Evolutionary conservation across 2,329 filamentous ascomycete species (phyloP), one percentile per base, ranked within the genome.

Genomic region (Arthrobotrys conoides): DNA sequence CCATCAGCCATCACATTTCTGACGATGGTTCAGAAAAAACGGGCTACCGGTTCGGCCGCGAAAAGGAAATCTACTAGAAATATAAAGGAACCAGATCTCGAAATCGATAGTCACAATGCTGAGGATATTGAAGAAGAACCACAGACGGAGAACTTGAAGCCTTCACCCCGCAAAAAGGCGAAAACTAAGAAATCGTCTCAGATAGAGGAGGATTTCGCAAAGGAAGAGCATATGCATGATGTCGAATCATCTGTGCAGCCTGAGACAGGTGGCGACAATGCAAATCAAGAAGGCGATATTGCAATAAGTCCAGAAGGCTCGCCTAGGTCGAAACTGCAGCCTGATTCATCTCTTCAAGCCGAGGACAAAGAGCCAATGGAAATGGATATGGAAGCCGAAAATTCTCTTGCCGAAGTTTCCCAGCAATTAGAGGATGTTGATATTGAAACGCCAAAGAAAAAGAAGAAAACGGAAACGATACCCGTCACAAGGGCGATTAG

Each of bases 91-190:
- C 41, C 53, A 8, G 61, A 61, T 9, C 18, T 46, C 18, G 73
- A 71, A 48, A 8, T 46, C 3, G 51, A 78, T 22, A 22, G 38
- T 14, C 51, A 68, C 2, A 18, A 53, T 65, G 36, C 55, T 16
- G 30, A 12, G 10, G 36, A 36, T 24, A 49, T 61, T 18, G 55
- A 57, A 22, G 59, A 18, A 46, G 67, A 65, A 16, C 63, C 68
- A n/a, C 53, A 24, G 33, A 33, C 20, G 18, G 68, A 69, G 55
- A 49, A 63, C 30, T 14, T 20, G 4, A 12, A 55, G 33, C 27
- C 63, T 14, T 72, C 64, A 18, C 75, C 75, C 27, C 75, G 75
- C 44, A 78, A 78, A 57, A 67, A 64, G 55, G 53, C 75, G 14
- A 72, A 61, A 72, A 78, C 75, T 30, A 14, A 46, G 46, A 65